Evolutionary conservation across 768 basidiomycete genomes (phyloP).

Genomic region (Daedaleopsis nitida): DNA sequence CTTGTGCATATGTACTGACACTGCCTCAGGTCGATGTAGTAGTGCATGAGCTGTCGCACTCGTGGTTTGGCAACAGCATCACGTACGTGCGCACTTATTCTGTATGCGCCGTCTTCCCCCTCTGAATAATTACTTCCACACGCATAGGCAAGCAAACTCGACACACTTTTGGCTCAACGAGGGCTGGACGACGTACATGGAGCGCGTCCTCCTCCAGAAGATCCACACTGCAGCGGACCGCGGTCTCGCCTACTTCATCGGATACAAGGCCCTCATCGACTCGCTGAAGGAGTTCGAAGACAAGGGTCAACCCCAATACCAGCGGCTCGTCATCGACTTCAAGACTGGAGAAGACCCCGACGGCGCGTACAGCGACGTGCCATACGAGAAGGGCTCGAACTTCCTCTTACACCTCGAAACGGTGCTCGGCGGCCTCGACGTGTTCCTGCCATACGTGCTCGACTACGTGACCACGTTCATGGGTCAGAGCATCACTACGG

Average conservation of each 20-base stretch:
- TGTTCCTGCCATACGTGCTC: slow-evolving; percentile 83
- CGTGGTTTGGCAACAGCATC: slow-evolving; percentile 90
- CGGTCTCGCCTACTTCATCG: slow-evolving; percentile 80
- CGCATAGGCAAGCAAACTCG: slow-evolving; percentile 61
- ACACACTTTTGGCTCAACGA: slow-evolving; percentile 90
- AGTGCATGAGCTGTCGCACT: slow-evolving; percentile 84
- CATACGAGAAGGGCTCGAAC: slow-evolving; percentile 91
- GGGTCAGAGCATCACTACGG: slow-evolving; percentile 81
- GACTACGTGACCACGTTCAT: slow-evolving; percentile 83
- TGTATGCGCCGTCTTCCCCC: neutral
- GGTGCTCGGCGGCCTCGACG: slow-evolving; percentile 75
- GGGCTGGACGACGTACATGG: slow-evolving; percentile 93
- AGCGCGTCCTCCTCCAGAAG: slow-evolving; percentile 72
- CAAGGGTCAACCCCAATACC: slow-evolving; percentile 66
- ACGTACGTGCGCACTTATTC: slow-evolving; percentile 48
- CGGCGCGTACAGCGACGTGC: slow-evolving; percentile 71
- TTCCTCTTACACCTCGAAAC: slow-evolving; percentile 81
- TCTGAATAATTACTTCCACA: no score
- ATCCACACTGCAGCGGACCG: slow-evolving; percentile 76
- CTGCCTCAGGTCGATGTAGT: slow-evolving; percentile 65
- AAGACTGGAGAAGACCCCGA: slow-evolving; percentile 76
- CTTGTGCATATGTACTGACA: neutral
- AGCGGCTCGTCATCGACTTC: slow-evolving; percentile 77
- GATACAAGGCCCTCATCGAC: slow-evolving; percentile 70
- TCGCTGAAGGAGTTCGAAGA: slow-evolving; percentile 56